Evolutionary conservation across 1,284 basidiomycete genomes (phyloP).

Genomic region (Pseudozyma sp.): DNA sequence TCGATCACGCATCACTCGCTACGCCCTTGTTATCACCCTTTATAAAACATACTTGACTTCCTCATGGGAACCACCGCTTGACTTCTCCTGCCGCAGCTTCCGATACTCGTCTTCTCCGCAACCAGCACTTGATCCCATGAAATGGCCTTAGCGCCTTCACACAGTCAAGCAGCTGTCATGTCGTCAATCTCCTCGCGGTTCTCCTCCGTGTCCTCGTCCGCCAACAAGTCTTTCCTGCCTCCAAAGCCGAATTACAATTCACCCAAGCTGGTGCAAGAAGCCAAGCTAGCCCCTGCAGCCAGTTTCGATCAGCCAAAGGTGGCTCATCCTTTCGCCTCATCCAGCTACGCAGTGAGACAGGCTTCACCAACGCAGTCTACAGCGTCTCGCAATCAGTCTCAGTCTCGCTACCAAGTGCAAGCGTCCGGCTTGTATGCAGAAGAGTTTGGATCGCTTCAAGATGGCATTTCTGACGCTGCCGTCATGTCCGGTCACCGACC

Average conservation of each 20-base stretch:
- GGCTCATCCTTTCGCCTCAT: constrained; percentile 12
- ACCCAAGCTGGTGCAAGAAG: constrained; percentile 30
- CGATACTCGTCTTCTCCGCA: neutral
- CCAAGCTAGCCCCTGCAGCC: constrained; percentile 3
- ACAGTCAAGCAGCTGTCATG: constrained; percentile 4
- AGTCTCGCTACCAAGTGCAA: no score
- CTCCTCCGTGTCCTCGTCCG: constrained; percentile 12
- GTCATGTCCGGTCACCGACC: neutral
- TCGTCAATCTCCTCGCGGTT: constrained; percentile 19
- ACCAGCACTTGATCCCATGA: neutral
- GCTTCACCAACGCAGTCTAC: neutral
- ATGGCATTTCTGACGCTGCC: neutral
- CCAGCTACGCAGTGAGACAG: constrained; percentile 1
- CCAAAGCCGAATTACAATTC: constrained; percentile 39
- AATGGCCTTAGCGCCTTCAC: neutral
- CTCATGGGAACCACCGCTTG: no score
- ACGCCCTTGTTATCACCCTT: no score
- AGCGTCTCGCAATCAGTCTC: neutral
- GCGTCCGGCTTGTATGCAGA: no score
- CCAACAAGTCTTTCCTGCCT: constrained; percentile 10
- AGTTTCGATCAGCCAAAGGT: neutral
- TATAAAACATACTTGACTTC: no score
- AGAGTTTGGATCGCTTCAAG: constrained; percentile 8
- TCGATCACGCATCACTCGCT: no score
- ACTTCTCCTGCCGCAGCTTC: neutral